phyloP scores from a whole-genome alignment of 1,284 basidiomycete genomes.

The Naganishia sp. region DNA sequence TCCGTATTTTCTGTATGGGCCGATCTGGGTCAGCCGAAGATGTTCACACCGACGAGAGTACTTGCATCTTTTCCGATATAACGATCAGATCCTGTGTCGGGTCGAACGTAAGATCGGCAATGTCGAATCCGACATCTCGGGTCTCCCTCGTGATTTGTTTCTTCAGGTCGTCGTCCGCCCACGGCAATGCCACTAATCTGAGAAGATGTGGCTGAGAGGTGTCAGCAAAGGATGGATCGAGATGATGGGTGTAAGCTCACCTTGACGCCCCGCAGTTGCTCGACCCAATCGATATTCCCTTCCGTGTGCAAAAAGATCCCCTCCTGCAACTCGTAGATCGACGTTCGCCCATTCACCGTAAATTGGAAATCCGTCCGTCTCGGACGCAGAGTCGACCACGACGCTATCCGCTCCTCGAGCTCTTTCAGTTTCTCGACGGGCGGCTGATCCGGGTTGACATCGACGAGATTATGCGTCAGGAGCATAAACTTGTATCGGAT shows the following conservation, averaged over 20 bases:
- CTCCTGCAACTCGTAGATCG: conserved; percentile 54
- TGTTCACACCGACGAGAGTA: conserved; percentile 5
- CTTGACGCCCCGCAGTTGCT: conserved; percentile 34
- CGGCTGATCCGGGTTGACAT: conserved; percentile 18
- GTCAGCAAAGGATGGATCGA: conserved; percentile 3
- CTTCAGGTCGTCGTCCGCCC: conserved; percentile 39
- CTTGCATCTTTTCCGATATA: conserved; percentile 47
- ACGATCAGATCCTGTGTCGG: conserved; percentile 53
- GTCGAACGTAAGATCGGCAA: conserved; percentile 54
- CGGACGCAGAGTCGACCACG: conserved; percentile 20
- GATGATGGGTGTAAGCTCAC: neutral
- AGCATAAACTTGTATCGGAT: conserved; percentile 25
- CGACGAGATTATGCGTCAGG: conserved; percentile 21
- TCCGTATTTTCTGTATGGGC: conserved; percentile 16
- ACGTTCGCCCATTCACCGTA: conserved; percentile 40
- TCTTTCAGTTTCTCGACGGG: conserved; percentile 20
- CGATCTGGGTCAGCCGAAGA: neutral
- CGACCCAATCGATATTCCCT: conserved; percentile 42
- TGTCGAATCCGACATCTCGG: conserved; percentile 39
- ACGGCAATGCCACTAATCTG: conserved; percentile 48
- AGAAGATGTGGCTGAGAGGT: conserved; percentile 32
- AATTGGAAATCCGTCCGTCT: conserved; percentile 10
- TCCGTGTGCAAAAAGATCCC: conserved; percentile 50
- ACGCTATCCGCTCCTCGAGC: conserved; percentile 11
- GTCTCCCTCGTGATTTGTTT: conserved; percentile 38